phyloP scores from a whole-genome alignment of 257 asterid species.

The Buddleja alternifolia region DNA sequence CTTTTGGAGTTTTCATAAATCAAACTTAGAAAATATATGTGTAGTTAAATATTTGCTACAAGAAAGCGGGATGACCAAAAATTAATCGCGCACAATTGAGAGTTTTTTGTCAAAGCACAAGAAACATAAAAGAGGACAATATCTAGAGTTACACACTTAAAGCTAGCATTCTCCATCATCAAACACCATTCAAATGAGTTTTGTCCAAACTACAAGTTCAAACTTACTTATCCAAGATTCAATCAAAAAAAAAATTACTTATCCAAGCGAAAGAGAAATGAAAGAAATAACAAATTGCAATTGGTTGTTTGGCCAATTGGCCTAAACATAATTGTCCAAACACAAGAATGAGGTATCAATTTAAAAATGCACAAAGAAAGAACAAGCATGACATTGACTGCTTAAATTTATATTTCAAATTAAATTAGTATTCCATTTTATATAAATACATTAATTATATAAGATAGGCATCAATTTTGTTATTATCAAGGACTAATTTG shows the following conservation, averaged over 20 bases:
- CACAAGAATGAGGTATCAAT: conserved; percentile 29
- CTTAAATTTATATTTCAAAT: not conserved
- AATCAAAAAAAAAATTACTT: too few relatives aligned
- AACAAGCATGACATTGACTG: conserved; percentile 6
- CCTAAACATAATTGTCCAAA: conserved; percentile 1
- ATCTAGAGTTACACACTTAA: too few relatives aligned
- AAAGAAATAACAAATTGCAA: not conserved
- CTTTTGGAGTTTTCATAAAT: too few relatives aligned
- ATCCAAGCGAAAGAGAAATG: not conserved
- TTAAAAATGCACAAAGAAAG: not conserved
- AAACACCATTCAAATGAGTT: not conserved
- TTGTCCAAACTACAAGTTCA: not conserved
- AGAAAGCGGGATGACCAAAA: too few relatives aligned
- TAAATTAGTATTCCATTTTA: not conserved
- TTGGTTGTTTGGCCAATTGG: not conserved
- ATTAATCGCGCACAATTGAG: too few relatives aligned
- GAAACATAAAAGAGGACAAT: too few relatives aligned
- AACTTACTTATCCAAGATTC: conserved; percentile 10
- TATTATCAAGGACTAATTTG: too few relatives aligned
- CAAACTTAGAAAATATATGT: too few relatives aligned
- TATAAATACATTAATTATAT: too few relatives aligned
- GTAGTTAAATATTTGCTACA: too few relatives aligned
- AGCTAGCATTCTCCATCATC: not conserved
- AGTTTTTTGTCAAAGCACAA: too few relatives aligned
- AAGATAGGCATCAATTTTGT: too few relatives aligned